Percentiles rank a stretch among this genome's conserved stretches.
Evolutionary conservation across 2,329 filamentous ascomycete species (phyloP).

Genomic region (Calonectria honghensis): DNA sequence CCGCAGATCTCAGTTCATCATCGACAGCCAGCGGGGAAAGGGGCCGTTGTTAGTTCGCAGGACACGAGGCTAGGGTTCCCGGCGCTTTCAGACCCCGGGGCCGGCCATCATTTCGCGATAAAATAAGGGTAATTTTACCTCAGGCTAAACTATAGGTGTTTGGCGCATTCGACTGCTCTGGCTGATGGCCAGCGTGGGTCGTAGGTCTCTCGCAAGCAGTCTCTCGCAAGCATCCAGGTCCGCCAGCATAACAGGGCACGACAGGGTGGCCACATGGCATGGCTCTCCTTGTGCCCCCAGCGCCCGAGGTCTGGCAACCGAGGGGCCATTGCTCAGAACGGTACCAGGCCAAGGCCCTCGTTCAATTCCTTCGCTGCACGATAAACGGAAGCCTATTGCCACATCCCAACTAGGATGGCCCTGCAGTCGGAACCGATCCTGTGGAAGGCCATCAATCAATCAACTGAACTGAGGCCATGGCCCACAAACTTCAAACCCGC

Average conservation of each 20-base stretch:
- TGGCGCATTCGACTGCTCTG: constrained; percentile 26
- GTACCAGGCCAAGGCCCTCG: neutral
- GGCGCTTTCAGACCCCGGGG: constrained; percentile 42
- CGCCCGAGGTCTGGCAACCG: constrained; percentile 21
- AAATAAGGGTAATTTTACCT: constrained; percentile 55
- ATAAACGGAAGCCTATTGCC: constrained; percentile 29
- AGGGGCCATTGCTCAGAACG: neutral
- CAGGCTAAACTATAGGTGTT: constrained; percentile 40
- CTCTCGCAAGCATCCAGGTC: constrained; percentile 35
- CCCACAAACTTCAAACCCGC: constrained; percentile 35
- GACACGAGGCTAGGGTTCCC: constrained; percentile 25
- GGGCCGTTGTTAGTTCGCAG: constrained; percentile 4
- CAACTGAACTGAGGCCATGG: neutral
- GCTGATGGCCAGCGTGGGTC: constrained; percentile 22
- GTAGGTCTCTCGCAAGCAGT: constrained; percentile 36
- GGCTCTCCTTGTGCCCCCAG: constrained; percentile 31
- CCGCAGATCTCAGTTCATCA: constrained; percentile 29
- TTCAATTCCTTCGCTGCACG: constrained; percentile 1
- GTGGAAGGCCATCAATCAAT: constrained; percentile 4
- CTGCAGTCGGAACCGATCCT: neutral
- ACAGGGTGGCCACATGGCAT: constrained; percentile 54
- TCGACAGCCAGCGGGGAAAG: constrained; percentile 24
- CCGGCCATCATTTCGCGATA: constrained; percentile 47
- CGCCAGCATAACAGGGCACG: constrained; percentile 45
- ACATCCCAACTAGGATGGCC: neutral